Evolutionary conservation across 768 basidiomycete genomes (phyloP).

Genomic region (Cystobasidium tubakii): DNA sequence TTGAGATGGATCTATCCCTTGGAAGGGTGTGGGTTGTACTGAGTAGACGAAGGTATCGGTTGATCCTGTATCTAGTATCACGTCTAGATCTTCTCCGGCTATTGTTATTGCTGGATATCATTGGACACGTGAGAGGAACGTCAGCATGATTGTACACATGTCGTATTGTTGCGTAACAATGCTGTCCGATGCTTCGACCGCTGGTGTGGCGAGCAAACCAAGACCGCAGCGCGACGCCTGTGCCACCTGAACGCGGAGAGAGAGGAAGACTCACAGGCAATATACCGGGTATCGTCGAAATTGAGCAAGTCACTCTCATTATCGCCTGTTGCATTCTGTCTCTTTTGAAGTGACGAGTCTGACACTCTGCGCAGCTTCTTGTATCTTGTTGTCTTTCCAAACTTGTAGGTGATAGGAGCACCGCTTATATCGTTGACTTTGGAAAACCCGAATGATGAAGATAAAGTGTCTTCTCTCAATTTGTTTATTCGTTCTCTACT

Average conservation of each 20-base stretch:
- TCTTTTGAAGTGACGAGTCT: not conserved
- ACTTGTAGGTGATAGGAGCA: not conserved
- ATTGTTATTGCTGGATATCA: conserved; percentile 10
- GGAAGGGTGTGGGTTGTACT: conserved; percentile 1
- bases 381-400: not conserved
- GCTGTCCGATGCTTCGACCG: too few species aligned
- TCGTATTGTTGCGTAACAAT: too few species aligned
- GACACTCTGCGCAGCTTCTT: not conserved
- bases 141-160: not conserved
- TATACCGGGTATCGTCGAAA: conserved; percentile 13
- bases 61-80: conserved; percentile 27
- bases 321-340: not conserved
- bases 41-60: conserved; percentile 27
- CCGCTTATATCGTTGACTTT: not conserved
- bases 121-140: not conserved
- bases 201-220: not conserved
- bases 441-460: not conserved
- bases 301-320: conserved; percentile 19
- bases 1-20: conserved; percentile 5
- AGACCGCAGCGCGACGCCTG: not conserved
- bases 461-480: not conserved
- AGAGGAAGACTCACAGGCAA: conserved; percentile 1
- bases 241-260: not conserved
- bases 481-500: not conserved
- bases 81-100: conserved; percentile 31